Evolutionary conservation across 1,139 yeast species (phyloP), one percentile per base, ranked within the genome.

Genomic region (Hansenula anomala): DNA sequence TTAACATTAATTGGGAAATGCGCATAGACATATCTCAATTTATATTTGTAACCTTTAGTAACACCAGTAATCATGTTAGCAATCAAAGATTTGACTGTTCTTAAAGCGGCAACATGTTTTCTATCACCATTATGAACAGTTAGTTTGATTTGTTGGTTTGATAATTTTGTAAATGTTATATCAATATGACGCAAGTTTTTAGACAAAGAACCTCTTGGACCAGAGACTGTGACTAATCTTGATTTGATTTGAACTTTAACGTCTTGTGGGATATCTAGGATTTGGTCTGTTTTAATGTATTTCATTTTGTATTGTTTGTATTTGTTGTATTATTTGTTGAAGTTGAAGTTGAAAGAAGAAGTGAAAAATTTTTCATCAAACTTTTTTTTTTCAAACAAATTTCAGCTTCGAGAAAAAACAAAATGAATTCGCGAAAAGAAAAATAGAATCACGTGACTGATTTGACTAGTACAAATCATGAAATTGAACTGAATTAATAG

Each of bases 1-100:
- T 90, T 92, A 60, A 92, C 97, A 74, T 94, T 92, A 75, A 94
- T 94, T 70, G 98, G 99, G 96, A 92, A 92, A 87, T 94, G 98
- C 83, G 98, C 99, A 69, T 92, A 94, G 58, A 92, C 98, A 72
- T 89, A 90, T 80, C 97, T 88, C 96, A 92, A 83, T 89, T 92
- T 92, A 95, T 92, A 92, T 76, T 85, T 82, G 95, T 76, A 92
- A 72, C 98, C 97, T 79, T 84, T 84, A 71, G 98, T 92, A 66
- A 92, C 98, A 85, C 99, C 98, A 56, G 87, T 87, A 75, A 92
- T 73, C 81, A 92, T 73, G 88, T 94, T 92, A 66, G 88, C 69
- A 63, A 92, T 78, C 67, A 92, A 77, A 58, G 97, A 87, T 78
- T 89, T 89, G 72, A 92, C 97, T 52, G 98, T 92, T 81, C 97